Evolutionary conservation across 352 stramenopile species (phyloP).

Genomic region (Nannochloropsis limnetica): DNA sequence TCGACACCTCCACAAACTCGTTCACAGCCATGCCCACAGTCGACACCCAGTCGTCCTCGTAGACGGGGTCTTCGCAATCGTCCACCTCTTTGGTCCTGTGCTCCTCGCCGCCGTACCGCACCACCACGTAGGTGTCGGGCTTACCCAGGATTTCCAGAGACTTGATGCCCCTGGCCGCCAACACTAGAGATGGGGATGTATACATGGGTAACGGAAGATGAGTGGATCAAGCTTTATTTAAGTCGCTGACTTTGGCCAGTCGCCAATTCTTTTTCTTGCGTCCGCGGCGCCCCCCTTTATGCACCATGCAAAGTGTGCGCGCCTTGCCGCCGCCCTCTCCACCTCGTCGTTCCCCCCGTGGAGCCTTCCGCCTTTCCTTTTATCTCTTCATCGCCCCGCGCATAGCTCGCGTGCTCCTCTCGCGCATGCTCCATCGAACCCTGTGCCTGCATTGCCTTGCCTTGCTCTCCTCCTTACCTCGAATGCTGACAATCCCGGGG

Average conservation of each 20-base stretch:
- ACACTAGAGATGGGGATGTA: background rate
- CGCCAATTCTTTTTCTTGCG: background rate
- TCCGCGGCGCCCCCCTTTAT: background rate
- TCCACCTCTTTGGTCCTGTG: slow-evolving; percentile 30
- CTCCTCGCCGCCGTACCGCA: slow-evolving; percentile 28
- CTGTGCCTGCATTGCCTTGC: background rate
- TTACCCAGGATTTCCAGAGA: slow-evolving; percentile 26
- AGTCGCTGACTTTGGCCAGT: background rate
- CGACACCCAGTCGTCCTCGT: slow-evolving; percentile 22
- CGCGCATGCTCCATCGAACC: background rate
- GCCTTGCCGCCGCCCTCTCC: background rate
- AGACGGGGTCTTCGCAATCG: slow-evolving; percentile 19
- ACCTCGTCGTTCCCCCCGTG: background rate
- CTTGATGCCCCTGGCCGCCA: background rate
- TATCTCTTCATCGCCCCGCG: background rate
- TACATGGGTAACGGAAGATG: background rate
- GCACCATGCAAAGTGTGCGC: background rate
- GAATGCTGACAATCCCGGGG: slow-evolving; percentile 19
- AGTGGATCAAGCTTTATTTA: background rate
- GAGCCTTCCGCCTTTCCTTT: background rate
- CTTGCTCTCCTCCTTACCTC: slow-evolving; percentile 30
- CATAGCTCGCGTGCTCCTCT: background rate
- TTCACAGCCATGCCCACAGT: background rate
- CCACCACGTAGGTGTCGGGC: slow-evolving; percentile 10
- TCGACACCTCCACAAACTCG: background rate